Evolutionary conservation across 257 asterid genomes (phyloP).

Genomic region (Fraxinus excelsior): DNA sequence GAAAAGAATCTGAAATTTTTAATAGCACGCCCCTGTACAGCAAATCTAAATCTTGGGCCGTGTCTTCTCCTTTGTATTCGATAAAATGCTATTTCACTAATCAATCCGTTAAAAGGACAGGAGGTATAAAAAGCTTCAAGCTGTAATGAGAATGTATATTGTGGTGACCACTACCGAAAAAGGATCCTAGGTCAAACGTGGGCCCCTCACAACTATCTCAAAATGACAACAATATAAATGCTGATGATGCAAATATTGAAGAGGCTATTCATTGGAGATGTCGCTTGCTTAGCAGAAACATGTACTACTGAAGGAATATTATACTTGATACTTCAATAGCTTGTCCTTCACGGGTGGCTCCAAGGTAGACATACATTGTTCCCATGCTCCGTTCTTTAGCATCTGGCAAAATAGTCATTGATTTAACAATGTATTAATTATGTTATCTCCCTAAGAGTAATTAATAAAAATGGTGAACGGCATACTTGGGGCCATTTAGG

Average conservation of each 20-base stretch:
- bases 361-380: conserved; percentile 79
- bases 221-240: neutral
- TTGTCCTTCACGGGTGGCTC: conserved; percentile 76
- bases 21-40: conserved; percentile 1
- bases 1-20: neutral
- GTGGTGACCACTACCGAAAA: neutral
- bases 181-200: neutral
- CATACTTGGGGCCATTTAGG: neutral
- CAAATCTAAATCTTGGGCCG: neutral
- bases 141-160: neutral
- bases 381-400: conserved; percentile 88
- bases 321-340: conserved; percentile 60
- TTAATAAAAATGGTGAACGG: neutral
- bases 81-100: neutral
- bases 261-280: neutral
- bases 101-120: neutral
- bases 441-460: neutral
- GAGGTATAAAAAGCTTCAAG: neutral
- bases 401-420: conserved; percentile 50
- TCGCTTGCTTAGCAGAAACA: neutral
- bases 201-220: neutral
- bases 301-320: conserved; percentile 19
- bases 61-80: neutral
- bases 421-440: conserved; percentile 4
- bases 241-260: conserved; percentile 1